A percentile compares a stretch with the other conserved stretches of the same genome.
phyloP scores from a whole-genome alignment of 495 filamentous ascomycete genomes.

The Neurospora sp. region DNA sequence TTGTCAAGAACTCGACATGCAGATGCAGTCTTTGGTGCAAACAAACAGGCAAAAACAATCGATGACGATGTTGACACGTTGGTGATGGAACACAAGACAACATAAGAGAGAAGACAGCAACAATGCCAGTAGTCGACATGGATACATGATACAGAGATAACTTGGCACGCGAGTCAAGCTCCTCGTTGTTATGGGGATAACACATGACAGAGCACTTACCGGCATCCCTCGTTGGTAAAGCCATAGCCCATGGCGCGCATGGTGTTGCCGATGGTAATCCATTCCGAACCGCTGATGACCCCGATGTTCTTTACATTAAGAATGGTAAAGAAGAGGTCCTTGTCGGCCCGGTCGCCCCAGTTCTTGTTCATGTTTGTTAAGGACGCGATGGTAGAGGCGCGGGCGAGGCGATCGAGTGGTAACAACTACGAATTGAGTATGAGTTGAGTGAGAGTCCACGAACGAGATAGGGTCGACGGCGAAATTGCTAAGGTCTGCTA shows the following conservation, averaged over 20 bases:
- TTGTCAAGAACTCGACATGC: not conserved
- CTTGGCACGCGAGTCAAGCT: not conserved
- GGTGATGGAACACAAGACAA: not conserved
- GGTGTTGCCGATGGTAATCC: slow-evolving; percentile 41
- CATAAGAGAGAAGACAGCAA: not conserved
- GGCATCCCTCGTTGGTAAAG: slow-evolving; percentile 46
- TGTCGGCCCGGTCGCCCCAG: slow-evolving; percentile 44
- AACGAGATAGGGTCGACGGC: not conserved
- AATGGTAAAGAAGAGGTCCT: slow-evolving; percentile 45
- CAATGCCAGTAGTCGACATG: not conserved
- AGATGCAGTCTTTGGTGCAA: not conserved
- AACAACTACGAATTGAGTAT: not conserved
- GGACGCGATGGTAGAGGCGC: not conserved
- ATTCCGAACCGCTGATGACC: slow-evolving; percentile 44
- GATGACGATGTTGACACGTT: not conserved
- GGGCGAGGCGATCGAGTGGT: slow-evolving; percentile 2
- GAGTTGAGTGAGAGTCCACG: slow-evolving; percentile 4
- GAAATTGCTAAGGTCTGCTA: slow-evolving; percentile 30
- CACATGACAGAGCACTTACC: slow-evolving; percentile 26
- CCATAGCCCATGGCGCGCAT: slow-evolving; percentile 41
- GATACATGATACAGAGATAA: not conserved
- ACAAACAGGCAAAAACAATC: not conserved
- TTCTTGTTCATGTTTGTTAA: slow-evolving; percentile 37
- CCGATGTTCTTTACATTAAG: slow-evolving; percentile 45
- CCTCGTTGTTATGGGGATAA: not conserved